Evolutionary conservation across 805 yeast species (phyloP), one percentile per base, ranked within the genome.

Genomic region (Kodamaea fukazawae): DNA sequence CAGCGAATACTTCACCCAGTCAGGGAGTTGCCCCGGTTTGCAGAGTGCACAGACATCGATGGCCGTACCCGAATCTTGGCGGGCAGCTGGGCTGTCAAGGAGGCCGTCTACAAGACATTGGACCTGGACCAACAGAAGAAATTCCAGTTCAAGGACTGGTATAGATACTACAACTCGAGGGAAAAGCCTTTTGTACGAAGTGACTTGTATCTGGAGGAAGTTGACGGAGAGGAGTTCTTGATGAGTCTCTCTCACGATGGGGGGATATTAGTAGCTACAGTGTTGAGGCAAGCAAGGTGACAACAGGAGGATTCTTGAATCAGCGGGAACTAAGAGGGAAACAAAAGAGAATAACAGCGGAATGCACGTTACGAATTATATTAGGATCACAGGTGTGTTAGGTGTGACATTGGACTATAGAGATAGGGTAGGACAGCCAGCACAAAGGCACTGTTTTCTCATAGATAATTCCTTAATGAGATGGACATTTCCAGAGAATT

Each of bases 71-170:
- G 54, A 26, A 53, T 66, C 3, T 55, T 84, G 13, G 75, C 86
- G 1, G 77, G 79, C 2, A 49, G 60, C 13, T 86, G 95, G 95
- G 81, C 88, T 7, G 63, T 76, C 7, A 86, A 86, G 48, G 95
- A 86, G 50, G 90, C 93, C 1, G 52, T 83, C 7, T 86, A 66
- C 56, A 86, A 86, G 56, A 68, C 81, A 0, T 56, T 86, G 41
- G 75, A 70, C 34, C 37, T 49, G 1, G 45, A 44, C 3, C 76
- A 73, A 29, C 93, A 86, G 55, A 36, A 36, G n/a, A 6, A 6
- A 2, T 84, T 83, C 52, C 55, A 53, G 18, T 83, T 86, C 65
- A 70, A 63, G 6, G 56, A 76, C 3, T 86, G 93, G 89, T 78
- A 66, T 51, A 72, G 79, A 31, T 33, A 31, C 8, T 65, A 69